Evolutionary conservation across 495 filamentous ascomycete species (phyloP), one percentile per base, ranked within the genome.

Genomic region (Physcia stellaris): DNA sequence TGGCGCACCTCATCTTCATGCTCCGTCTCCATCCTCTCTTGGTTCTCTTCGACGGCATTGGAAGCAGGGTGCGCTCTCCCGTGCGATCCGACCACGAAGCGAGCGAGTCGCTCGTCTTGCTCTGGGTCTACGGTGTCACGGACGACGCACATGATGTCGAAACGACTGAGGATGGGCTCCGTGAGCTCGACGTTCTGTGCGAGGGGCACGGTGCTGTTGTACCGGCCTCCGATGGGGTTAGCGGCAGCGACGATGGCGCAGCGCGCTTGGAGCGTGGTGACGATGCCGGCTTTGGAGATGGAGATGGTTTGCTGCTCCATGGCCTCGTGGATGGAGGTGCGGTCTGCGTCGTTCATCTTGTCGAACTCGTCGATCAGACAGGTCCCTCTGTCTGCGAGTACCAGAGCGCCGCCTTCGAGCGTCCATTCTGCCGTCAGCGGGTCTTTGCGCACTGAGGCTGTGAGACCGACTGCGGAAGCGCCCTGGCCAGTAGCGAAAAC

Each of bases 231-330:
- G 46, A 88, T 82, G 5, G 92, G 92, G 61, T 99, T 99, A 43
- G 92, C 92, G 12, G 92, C 92, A 4, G 92, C 92, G 43, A 99
- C 83, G 43, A 99, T 92, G 13, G 86, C 85, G 57, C 92, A 99
- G 36, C 92, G 80, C n/a, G 92, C 92, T 55, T 99, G 90, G 2
- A 99, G 67, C 1, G 92, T 95, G 0, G 92, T 96, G 17, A 99
- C 92, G 42, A 99, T 99, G 56, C 92, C 92, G 5, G 92, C 92
- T 58, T 99, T 99, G 41, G 86, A 94, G 58, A 99, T 96, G 37
- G 92, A 99, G 48, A 99, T 99, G n/a, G 92, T 96, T 56, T 99
- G 92, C 59, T 99, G 92, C 58, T 99, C 92, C 92, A 99, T 99
- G 41, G 92, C 92, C 68, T 99, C 92, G 70, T 99, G 92, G 55